Conservation (phyloP, 2,329 filamentous ascomycete species). For the Beauveria bassiana region DNA sequence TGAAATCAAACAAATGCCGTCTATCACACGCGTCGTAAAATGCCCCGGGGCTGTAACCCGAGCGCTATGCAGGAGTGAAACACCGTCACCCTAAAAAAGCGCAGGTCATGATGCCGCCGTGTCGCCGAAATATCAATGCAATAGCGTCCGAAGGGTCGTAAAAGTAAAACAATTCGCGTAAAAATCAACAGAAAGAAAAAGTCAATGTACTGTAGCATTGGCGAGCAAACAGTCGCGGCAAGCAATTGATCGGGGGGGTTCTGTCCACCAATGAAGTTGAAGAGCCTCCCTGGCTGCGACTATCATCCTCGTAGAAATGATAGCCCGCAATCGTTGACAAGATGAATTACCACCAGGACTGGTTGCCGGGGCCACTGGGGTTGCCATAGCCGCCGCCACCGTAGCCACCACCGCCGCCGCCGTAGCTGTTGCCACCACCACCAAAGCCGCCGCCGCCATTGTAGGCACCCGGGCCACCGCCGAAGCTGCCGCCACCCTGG, state of each 20-base stretch:
- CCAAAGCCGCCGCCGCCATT: constrained; percentile 35
- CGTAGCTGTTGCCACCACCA: constrained; percentile 30
- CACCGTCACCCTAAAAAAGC: constrained; percentile 24
- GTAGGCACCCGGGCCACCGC: constrained; percentile 20
- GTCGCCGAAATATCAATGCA: constrained; percentile 24
- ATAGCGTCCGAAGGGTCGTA: constrained; percentile 18
- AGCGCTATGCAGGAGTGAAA: constrained; percentile 24
- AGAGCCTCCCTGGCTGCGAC: background rate
- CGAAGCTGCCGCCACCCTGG: constrained; percentile 21
- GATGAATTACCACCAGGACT: constrained; percentile 56
- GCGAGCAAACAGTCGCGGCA: background rate
- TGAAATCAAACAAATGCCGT: constrained; percentile 38
- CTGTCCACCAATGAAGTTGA: background rate
- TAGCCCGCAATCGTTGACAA: background rate
- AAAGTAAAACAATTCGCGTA: constrained; percentile 1
- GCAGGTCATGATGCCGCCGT: constrained; percentile 36
- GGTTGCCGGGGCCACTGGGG: constrained; percentile 60
- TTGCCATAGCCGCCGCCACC: constrained; percentile 48
- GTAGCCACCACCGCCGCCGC: constrained; percentile 38
- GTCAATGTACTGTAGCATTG: constrained; percentile 16
- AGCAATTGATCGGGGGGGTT: background rate
- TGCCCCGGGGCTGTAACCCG: constrained; percentile 31
- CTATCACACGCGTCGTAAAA: constrained; percentile 35
- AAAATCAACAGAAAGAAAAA: constrained; percentile 15
- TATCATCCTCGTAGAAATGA: background rate